Evolutionary conservation across 805 yeast species (phyloP).

Genomic region (Saccharomycopsis schoenii): DNA sequence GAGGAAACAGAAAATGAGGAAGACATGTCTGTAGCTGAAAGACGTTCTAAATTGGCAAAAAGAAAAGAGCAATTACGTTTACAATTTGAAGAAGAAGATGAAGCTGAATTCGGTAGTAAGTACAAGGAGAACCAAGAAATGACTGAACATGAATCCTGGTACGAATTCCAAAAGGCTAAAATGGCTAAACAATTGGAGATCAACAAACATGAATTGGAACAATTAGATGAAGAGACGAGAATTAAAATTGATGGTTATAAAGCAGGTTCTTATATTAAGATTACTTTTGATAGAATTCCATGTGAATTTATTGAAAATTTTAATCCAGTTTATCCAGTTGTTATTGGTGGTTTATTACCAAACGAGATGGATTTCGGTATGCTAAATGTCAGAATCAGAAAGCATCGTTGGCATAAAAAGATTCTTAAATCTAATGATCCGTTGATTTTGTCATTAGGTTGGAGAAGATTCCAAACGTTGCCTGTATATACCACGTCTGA

Average conservation of each 20-base stretch:
- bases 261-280: conserved; percentile 89
- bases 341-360: conserved; percentile 83
- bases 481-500: conserved; percentile 96
- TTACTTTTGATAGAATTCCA: conserved; percentile 76
- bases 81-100: conserved; percentile 81
- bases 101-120: conserved; percentile 28
- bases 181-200: conserved; percentile 94
- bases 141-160: conserved; percentile 93
- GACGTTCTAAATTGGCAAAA: conserved; percentile 26
- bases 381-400: conserved; percentile 85
- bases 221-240: conserved; percentile 69
- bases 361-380: conserved; percentile 92
- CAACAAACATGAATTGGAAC: conserved; percentile 68
- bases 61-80: conserved; percentile 81
- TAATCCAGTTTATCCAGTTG: conserved; percentile 74
- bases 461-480: conserved; percentile 96
- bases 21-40: conserved; percentile 17
- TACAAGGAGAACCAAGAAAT: conserved; percentile 50
- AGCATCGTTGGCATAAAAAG: conserved; percentile 98
- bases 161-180: conserved; percentile 91
- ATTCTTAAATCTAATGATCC: conserved; percentile 94
- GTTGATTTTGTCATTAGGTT: conserved; percentile 82
- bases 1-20: conserved; percentile 33
- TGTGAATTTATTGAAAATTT: conserved; percentile 85
- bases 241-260: conserved; percentile 79